Evolutionary conservation across 257 asterid species (phyloP).

Genomic region (Striga asiatica): DNA sequence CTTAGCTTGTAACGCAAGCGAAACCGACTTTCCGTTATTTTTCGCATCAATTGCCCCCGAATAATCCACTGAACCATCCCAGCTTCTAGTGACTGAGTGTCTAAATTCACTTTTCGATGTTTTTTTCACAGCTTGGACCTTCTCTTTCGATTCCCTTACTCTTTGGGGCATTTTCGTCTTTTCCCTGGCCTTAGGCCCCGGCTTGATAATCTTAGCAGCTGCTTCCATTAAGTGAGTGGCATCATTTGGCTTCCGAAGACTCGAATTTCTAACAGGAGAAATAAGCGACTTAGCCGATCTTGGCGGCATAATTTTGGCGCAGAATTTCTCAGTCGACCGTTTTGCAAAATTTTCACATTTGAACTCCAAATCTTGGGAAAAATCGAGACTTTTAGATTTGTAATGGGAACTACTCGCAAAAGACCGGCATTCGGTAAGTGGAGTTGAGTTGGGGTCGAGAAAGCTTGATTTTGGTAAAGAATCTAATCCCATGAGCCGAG

Average conservation of each 20-base stretch:
- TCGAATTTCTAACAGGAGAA: conserved; percentile 62
- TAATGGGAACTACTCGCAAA: conserved; percentile 24
- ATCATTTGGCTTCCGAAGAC: conserved; percentile 36
- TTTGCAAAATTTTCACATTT: not conserved
- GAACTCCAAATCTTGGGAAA: conserved; percentile 21
- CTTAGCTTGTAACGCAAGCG: conserved; percentile 88
- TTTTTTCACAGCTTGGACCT: conserved; percentile 47
- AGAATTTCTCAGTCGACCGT: conserved; percentile 59
- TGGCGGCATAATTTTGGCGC: conserved; percentile 68
- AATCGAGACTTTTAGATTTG: conserved; percentile 22
- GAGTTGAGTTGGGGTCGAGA: conserved; percentile 41
- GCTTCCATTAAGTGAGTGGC: conserved; percentile 87
- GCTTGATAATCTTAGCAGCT: conserved; percentile 74
- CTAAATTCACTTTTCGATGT: conserved; percentile 26
- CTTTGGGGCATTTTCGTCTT: conserved; percentile 38
- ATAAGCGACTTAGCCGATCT: conserved; percentile 77
- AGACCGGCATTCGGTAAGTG: conserved; percentile 44
- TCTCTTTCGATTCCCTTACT: conserved; percentile 57
- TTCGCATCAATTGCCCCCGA: conserved; percentile 21
- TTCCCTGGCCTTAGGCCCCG: no score
- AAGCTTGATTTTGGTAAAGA: conserved; percentile 48
- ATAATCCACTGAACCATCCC: conserved; percentile 29
- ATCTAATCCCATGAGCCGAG: conserved; percentile 96
- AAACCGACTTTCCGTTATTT: conserved; percentile 54
- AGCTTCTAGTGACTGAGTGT: conserved; percentile 34